Conservation (phyloP, 2,329 filamentous ascomycete genomes). For the Botrytis byssoidea region DNA sequence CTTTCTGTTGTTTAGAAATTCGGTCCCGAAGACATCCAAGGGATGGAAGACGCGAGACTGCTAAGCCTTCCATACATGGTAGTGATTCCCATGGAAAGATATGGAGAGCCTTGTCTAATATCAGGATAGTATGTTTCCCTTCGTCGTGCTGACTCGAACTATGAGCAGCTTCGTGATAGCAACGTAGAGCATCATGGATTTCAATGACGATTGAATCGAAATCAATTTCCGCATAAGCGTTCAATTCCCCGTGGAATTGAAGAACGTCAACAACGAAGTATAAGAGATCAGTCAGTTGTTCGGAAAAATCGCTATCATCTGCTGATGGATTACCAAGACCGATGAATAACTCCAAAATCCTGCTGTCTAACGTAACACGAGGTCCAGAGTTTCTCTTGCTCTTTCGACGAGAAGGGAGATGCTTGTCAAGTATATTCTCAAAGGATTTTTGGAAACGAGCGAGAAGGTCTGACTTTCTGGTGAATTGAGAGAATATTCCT, state of each 20-base stretch:
- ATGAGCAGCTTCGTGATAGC: conserved; percentile 62
- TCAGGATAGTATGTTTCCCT: conserved; percentile 73
- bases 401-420: conserved; percentile 78
- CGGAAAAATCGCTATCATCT: conserved; percentile 73
- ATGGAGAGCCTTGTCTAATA: conserved; percentile 89
- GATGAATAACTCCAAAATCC: conserved; percentile 84
- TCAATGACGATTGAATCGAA: conserved; percentile 91
- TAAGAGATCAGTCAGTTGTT: conserved; percentile 84
- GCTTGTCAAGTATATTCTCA: conserved; percentile 73
- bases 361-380: conserved; percentile 54
- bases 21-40: conserved; percentile 77
- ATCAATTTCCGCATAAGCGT: conserved; percentile 97
- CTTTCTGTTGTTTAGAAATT: conserved; percentile 48
- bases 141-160: conserved; percentile 40
- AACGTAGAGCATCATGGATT: conserved; percentile 76
- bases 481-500: conserved; percentile 82
- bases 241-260: conserved; percentile 93
- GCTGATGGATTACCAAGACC: conserved; percentile 73
- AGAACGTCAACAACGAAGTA: conserved; percentile 97
- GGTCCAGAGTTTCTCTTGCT: conserved; percentile 51
- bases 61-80: conserved; percentile 74
- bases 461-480: conserved; percentile 61
- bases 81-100: conserved; percentile 95
- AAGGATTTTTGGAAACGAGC: conserved; percentile 76
- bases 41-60: conserved; percentile 86